Percentiles rank a stretch among this genome's conserved stretches.
These are phyloP conservation scores for Edaphochlamys debaryana DNA, from an alignment of 139 green algal genomes.

Conservation along the genomic window DNA sequence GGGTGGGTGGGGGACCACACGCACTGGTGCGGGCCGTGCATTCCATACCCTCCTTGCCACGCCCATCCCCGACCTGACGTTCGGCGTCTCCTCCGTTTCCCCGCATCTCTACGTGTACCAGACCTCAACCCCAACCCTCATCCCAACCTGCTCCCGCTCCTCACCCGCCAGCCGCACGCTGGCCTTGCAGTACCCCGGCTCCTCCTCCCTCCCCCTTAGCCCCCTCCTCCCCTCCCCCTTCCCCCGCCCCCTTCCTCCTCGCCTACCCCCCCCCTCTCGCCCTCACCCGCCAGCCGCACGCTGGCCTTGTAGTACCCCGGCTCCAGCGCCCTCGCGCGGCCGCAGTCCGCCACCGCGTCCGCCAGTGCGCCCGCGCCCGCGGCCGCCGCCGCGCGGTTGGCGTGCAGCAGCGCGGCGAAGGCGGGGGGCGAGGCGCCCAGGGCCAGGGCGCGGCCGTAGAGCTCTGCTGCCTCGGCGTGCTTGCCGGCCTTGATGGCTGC, in stretches of 20 bases:
- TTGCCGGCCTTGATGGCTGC: conserved; percentile 52
- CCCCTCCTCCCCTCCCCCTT: too few species aligned
- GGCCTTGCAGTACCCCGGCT: conserved; percentile 72
- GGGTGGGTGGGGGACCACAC: too few species aligned
- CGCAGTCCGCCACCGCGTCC: conserved; percentile 83
- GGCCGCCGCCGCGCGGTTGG: conserved; percentile 83
- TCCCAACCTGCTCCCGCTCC: too few species aligned
- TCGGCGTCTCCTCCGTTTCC: too few species aligned
- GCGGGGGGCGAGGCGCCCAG: conserved; percentile 29
- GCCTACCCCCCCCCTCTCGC: too few species aligned
- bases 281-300: conserved; percentile 43
- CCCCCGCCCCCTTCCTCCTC: too few species aligned
- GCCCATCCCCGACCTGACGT: too few species aligned
- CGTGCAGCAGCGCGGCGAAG: conserved; percentile 80
- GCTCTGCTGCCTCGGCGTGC: conserved; percentile 50
- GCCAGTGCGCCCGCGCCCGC: conserved; percentile 37
- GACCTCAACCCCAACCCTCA: too few species aligned
- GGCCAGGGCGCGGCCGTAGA: conserved; percentile 63
- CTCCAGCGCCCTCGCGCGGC: conserved; percentile 72
- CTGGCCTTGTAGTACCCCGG: conserved; percentile 70
- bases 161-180: conserved; percentile 43
- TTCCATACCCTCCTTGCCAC: too few species aligned
- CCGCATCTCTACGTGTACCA: too few species aligned
- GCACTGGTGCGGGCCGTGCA: too few species aligned
- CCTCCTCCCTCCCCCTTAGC: conserved; percentile 70